Evolutionary conservation across 1,284 basidiomycete genomes (phyloP).

Genomic region (Takashimella koratensis): DNA sequence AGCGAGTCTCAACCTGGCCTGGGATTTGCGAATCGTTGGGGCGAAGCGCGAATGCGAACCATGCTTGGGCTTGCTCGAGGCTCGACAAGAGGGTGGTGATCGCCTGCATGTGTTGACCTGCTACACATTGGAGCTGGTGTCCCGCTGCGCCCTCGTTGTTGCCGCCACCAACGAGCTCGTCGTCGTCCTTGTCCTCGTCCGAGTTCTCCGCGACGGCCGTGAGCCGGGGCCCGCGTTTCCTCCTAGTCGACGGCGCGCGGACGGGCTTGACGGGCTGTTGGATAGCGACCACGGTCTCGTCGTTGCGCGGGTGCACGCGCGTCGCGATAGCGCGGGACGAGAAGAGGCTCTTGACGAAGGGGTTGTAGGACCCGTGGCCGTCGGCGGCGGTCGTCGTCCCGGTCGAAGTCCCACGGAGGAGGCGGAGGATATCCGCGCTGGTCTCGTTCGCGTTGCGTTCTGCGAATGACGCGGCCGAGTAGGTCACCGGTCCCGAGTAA

Average conservation of each 20-base stretch:
- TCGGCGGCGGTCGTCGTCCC: constrained; percentile 49
- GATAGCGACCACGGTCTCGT: constrained; percentile 89
- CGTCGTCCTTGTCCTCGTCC: constrained; percentile 56
- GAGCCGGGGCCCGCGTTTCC: constrained; percentile 59
- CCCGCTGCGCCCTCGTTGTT: constrained; percentile 65
- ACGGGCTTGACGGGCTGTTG: constrained; percentile 91
- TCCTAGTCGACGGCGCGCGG: constrained; percentile 80
- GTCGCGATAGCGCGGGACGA: constrained; percentile 82
- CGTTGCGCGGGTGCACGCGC: constrained; percentile 82
- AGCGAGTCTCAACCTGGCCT: constrained; percentile 86
- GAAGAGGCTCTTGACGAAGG: constrained; percentile 88
- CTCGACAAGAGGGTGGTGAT: constrained; percentile 83
- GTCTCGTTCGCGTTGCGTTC: constrained; percentile 84
- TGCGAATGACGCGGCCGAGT: constrained; percentile 84
- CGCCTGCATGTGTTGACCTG: constrained; percentile 80
- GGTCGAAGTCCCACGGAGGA: constrained; percentile 62
- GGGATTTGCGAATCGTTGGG: constrained; percentile 93
- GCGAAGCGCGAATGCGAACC: constrained; percentile 89
- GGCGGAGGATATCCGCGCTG: constrained; percentile 87
- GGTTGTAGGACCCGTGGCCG: constrained; percentile 72
- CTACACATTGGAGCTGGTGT: constrained; percentile 60
- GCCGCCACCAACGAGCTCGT: constrained; percentile 38
- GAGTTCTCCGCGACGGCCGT: constrained; percentile 60
- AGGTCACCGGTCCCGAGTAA: constrained; percentile 85
- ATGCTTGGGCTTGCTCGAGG: constrained; percentile 82